Base-by-base conservation (phyloP, 257 asterid genomes). In the Parsonsia alboflavescens region DNA sequence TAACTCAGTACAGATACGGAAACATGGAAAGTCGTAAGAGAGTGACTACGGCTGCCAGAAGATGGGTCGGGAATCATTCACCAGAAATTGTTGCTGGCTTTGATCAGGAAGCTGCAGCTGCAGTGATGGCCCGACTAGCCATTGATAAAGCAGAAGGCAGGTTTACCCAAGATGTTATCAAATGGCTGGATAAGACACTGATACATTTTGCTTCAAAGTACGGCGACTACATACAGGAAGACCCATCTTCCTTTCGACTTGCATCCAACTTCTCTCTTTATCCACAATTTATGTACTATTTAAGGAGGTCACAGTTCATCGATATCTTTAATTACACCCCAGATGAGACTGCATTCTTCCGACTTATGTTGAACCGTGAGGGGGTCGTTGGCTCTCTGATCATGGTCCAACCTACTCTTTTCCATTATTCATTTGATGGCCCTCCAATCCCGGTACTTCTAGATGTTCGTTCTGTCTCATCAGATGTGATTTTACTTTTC, bases 101-200 rank as follows among this genome's bases (percentile, higher is more conserved):
- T 73, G 99, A 94, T 76, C 99, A 94, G 76, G 99, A 94, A 83
- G 88, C 95, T 59, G 99, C 99, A 8, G 99, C 99, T 68, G 76
- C 99, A 15, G 92, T 92, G 68, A 89, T 92, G 92, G 96, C 98
- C 41, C 81, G 93, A 73, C 89, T 94, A n/a, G 90, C 98, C 48
- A 80, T 87, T 70, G 81, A 92, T 77, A 86, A 78, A 77, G 78
- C 86, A 0, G 86, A 86, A 78, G 84, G 74, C 53, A 80, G 3
- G 59, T 83, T 78, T 5, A 50, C 91, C 39, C 81, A 70, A 16
- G 98, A 92, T 68, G 93, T 94, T n/a, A 83, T 86, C 73, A 83
- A 87, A 70, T 94, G 99, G 99, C 78, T 94, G 30, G 99, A 94
- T 72, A 85, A 88, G 78, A 78, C 15, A 65, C 81, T 94, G 79